These are phyloP conservation scores for Fusarium graminum DNA, from an alignment of 2,329 filamentous ascomycete species.

Conservation along the genomic window DNA sequence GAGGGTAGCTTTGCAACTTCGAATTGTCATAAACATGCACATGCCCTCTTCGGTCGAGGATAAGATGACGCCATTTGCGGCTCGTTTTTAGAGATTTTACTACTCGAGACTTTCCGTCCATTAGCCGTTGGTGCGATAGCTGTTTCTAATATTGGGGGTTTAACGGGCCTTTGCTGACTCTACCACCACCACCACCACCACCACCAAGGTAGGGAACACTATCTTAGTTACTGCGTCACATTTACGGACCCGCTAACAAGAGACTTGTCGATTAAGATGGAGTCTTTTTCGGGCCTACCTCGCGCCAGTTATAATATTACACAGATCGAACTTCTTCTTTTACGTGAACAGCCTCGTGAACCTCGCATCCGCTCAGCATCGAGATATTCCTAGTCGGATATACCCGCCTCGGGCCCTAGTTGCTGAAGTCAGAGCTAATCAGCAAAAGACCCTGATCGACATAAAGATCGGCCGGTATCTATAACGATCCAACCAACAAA, in stretches of 20 bases:
- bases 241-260: slow-evolving; percentile 10
- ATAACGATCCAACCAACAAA: neutral
- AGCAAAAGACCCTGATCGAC: slow-evolving; percentile 41
- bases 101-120: slow-evolving; percentile 41
- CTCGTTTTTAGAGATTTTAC: slow-evolving; percentile 4
- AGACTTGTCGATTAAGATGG: slow-evolving; percentile 2
- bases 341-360: slow-evolving; percentile 10
- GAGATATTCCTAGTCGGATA: slow-evolving; percentile 12
- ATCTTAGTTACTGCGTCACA: slow-evolving; percentile 3
- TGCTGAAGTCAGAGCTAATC: slow-evolving; percentile 6
- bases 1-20: slow-evolving; percentile 11
- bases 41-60: slow-evolving; percentile 23
- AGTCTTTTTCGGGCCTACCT: slow-evolving; percentile 31
- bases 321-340: slow-evolving; percentile 1
- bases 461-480: slow-evolving; percentile 3
- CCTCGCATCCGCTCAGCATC: slow-evolving; percentile 13
- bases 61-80: slow-evolving; percentile 23
- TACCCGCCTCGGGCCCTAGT: slow-evolving; percentile 12
- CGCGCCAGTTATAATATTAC: slow-evolving; percentile 20
- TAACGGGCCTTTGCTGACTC: slow-evolving; percentile 1
- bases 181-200: neutral
- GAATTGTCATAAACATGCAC: slow-evolving; percentile 18
- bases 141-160: neutral
- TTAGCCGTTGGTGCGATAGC: slow-evolving; percentile 10
- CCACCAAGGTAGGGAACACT: neutral